Evolutionary conservation across 1,284 basidiomycete genomes (phyloP).

Genomic region (Acaromyces ingoldii): DNA sequence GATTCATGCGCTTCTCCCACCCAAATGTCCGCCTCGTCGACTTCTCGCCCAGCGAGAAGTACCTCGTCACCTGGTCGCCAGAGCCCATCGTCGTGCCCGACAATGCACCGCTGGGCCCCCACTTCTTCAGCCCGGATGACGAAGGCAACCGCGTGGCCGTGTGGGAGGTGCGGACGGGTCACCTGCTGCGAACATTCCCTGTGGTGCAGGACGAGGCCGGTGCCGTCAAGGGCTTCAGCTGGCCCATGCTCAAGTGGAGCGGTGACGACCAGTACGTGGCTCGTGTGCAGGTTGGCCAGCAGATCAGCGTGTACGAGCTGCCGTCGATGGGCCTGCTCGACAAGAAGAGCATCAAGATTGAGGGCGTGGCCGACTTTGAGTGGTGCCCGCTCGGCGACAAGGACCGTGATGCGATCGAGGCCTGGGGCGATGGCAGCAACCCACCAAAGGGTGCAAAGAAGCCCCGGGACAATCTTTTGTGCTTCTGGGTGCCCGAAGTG

Average conservation of each 20-base stretch:
- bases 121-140: conserved; percentile 83
- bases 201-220: conserved; percentile 53
- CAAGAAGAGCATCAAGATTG: conserved; percentile 96
- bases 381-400: conserved; percentile 94
- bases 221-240: conserved; percentile 64
- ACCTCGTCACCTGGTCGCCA: conserved; percentile 96
- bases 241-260: conserved; percentile 97
- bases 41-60: conserved; percentile 95
- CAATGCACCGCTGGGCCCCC: conserved; percentile 59
- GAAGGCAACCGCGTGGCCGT: conserved; percentile 96
- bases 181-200: conserved; percentile 88
- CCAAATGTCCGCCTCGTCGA: conserved; percentile 92
- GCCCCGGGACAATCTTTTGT: conserved; percentile 81
- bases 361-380: conserved; percentile 97
- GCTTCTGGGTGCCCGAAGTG: conserved; percentile 96
- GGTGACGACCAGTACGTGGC: conserved; percentile 93
- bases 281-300: conserved; percentile 77
- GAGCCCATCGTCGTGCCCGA: conserved; percentile 85
- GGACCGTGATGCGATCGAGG: conserved; percentile 58
- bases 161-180: conserved; percentile 93
- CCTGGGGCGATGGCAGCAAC: conserved; percentile 20
- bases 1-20: conserved; percentile 85
- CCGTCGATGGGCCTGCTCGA: conserved; percentile 90
- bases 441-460: conserved; percentile 52
- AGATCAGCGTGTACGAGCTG: conserved; percentile 93